Base-by-base conservation (phyloP, 257 asterid genomes). In the Solanum sejunctum region DNA sequence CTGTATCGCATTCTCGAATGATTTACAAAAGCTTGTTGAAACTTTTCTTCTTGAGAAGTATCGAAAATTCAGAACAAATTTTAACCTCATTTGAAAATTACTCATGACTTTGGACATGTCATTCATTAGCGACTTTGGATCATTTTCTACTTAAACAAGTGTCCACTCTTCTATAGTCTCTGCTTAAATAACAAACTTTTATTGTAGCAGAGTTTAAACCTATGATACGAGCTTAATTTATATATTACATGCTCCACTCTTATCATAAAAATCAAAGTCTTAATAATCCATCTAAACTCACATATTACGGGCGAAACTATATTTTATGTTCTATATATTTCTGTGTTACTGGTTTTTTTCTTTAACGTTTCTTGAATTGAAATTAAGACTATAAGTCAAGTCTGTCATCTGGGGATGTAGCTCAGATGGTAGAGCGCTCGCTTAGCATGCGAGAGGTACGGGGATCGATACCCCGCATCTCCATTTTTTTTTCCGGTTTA, bases 391-490 rank as follows among this genome's bases (percentile, higher is more conserved):
- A 32, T 3, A 28, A 3, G 32, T 28, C 0, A 28, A 28, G 32
- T 28, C 3, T 28, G 0, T 2, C 32, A 28, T 28, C 32, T 36
- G 94, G 91, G 92, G 92, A 87, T 91, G 94, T 91, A 91, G 93
- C 91, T 91, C 92, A 90, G 90, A 91, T 89, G 93, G 92, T 90
- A 91, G 91, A 91, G 92, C 88, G 87, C 91, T 88, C 89, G 90
- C 90, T 88, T 87, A 84, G 91, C 90, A 86, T 89, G 91, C 89
- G 91, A 90, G 88, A 87, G 89, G 89, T 84, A 85, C 87, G 90
- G 91, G 90, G 89, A 86, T 89, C 91, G 90, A 88, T 86, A 87
- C 90, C 89, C 90, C 91, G 91, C 89, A 87, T 90, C 90, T 90
- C 93, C 93, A 90, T 26, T 3, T 0, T 3, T 2, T 15, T 54